These are phyloP conservation scores for Rhododendron griersonianum DNA, from an alignment of 148 eudicot genomes.

Conservation along the genomic window DNA sequence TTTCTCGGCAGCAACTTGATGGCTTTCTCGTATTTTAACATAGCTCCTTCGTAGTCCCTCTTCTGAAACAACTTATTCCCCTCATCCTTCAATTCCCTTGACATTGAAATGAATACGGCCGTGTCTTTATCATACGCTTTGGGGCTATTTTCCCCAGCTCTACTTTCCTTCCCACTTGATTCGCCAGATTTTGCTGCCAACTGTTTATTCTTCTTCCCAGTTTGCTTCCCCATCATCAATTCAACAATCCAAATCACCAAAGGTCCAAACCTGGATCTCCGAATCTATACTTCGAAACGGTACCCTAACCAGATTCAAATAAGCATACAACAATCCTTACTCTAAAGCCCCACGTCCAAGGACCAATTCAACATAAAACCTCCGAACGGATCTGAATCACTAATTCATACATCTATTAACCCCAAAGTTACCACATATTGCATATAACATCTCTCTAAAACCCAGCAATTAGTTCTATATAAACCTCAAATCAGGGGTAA, in stretches of 20 bases:
- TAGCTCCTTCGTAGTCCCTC: slow-evolving; percentile 80
- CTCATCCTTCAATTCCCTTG: slow-evolving; percentile 76
- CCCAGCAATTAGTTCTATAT: not conserved
- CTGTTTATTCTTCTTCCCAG: slow-evolving; percentile 54
- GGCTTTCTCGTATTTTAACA: slow-evolving; percentile 87
- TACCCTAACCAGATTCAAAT: not conserved
- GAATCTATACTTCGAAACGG: not conserved
- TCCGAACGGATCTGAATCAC: not conserved
- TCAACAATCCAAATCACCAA: slow-evolving; percentile 22
- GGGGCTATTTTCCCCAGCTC: slow-evolving; percentile 31
- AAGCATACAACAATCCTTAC: not conserved
- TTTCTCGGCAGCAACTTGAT: slow-evolving; percentile 75
- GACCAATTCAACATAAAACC: slow-evolving; percentile 4
- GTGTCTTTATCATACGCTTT: slow-evolving; percentile 64
- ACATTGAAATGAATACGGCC: slow-evolving; percentile 58
- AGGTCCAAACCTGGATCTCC: not conserved
- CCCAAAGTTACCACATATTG: not conserved
- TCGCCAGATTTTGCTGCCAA: slow-evolving; percentile 32
- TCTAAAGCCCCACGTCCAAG: not conserved
- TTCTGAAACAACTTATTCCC: slow-evolving; percentile 85
- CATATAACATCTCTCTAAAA: not conserved
- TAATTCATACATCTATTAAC: not conserved
- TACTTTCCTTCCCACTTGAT: slow-evolving; percentile 26
- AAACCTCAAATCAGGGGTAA: not conserved
- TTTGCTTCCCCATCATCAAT: slow-evolving; percentile 57